phyloP scores from a whole-genome alignment of 257 asterid species.

The Gentiana straminea region DNA sequence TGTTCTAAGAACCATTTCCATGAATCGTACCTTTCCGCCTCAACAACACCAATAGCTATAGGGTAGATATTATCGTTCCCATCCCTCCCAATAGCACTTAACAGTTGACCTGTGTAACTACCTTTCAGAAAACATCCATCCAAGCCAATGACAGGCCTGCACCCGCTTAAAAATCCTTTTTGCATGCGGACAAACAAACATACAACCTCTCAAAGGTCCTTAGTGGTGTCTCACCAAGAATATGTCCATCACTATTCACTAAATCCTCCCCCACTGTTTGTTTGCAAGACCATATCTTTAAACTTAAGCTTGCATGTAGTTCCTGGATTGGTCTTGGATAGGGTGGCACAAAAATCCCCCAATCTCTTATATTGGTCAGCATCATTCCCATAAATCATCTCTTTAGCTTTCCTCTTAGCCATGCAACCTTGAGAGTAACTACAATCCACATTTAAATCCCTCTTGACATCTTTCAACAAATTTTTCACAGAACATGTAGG shows the following conservation, averaged over 20 bases:
- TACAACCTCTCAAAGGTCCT: background rate
- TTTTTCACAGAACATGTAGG: no score
- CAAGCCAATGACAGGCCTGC: background rate
- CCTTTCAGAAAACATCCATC: background rate
- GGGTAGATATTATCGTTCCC: background rate
- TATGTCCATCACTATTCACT: background rate
- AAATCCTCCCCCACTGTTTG: background rate
- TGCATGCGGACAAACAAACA: background rate
- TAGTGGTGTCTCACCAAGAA: background rate
- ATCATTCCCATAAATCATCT: no score
- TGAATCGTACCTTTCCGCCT: background rate
- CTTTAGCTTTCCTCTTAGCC: no score
- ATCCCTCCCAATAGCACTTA: background rate
- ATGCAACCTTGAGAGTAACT: no score
- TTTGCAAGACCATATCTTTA: background rate
- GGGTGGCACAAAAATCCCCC: no score
- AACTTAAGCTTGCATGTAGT: no score
- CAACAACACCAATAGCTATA: background rate
- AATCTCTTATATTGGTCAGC: no score
- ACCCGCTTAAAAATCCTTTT: background rate
- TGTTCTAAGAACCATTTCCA: background rate
- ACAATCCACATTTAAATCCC: no score
- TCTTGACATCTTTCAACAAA: no score
- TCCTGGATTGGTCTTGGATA: no score
- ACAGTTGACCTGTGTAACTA: background rate